Evolutionary conservation across 345 rosid species (phyloP), one percentile per base, ranked within the genome.

Genomic region (Eucalyptus tenuipes): DNA sequence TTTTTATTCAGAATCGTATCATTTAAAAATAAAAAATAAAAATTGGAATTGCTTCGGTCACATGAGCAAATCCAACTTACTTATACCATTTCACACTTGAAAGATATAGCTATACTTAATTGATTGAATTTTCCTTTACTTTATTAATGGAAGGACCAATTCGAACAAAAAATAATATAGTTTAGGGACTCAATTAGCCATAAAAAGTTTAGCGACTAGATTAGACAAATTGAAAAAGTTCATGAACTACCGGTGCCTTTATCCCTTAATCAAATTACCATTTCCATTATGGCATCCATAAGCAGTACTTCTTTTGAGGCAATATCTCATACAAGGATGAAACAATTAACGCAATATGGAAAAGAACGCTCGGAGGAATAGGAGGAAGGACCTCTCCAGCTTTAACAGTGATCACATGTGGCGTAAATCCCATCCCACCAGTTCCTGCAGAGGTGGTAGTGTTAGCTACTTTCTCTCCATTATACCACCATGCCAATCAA

Each of bases 331-430:
- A 75, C 27, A 75, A 75, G 27, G 29, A 75, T 75, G 84, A 75
- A 75, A 85, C 86, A 47, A 85, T 29, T 55, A 85, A 85, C 1
- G 10, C 29, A 86, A n/a, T 40, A n/a, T 50, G 61, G 55, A 86
- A 45, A 86, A 52, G 87, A n/a, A 49, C 47, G 4, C n/a, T 55
- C 3, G 10, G 55, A 84, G 68, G 25, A 31, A 31, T 85, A 50
- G 53, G 33, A 49, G 71, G 88, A 75, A 90, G 91, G 91, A 95
- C 97, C 97, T 95, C 97, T 92, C 97, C 97, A 31, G 94, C 92
- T 89, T 94, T 94, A 75, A 95, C 97, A 80, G 91, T 92, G 90
- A 95, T 94, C 87, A 95, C 90, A 88, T 95, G 95, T 20, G 97
- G 97, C 2, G 92, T 92, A 88, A 95, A 94, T 55, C 95, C 95